These are phyloP conservation scores for Ceratocystis diversiconidia DNA, from an alignment of 2,329 filamentous ascomycete genomes.

Conservation along the genomic window DNA sequence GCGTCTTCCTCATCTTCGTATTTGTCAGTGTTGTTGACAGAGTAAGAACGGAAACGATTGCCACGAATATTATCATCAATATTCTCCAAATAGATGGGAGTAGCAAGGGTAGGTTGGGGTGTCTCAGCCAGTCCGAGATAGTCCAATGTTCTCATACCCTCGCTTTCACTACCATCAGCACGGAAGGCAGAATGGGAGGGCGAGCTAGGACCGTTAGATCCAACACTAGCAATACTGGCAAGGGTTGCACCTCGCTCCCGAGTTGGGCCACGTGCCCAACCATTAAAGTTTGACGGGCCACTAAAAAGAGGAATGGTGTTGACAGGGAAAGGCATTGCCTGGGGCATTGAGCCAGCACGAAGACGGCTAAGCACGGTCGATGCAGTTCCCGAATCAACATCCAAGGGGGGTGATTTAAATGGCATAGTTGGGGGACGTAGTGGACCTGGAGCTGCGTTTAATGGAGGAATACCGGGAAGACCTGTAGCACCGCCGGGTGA, in stretches of 20 bases:
- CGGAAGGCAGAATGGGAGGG: slow-evolving; percentile 80
- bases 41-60: slow-evolving; percentile 90
- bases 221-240: slow-evolving; percentile 67
- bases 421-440: slow-evolving; percentile 30
- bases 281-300: slow-evolving; percentile 79
- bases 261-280: slow-evolving; percentile 50
- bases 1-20: slow-evolving; percentile 83
- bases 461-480: slow-evolving; percentile 27
- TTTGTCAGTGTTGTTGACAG: slow-evolving; percentile 95
- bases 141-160: slow-evolving; percentile 81
- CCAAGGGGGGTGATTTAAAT: slow-evolving; percentile 56
- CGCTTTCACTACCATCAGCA: slow-evolving; percentile 60
- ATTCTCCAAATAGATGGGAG: slow-evolving; percentile 56
- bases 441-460: slow-evolving; percentile 11
- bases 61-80: slow-evolving; percentile 62
- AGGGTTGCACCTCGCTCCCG: slow-evolving; percentile 78
- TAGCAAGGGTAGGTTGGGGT: slow-evolving; percentile 66
- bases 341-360: slow-evolving; percentile 86
- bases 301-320: slow-evolving; percentile 51
- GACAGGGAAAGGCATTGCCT: slow-evolving; percentile 52
- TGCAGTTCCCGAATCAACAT: slow-evolving; percentile 43
- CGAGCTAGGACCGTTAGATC: slow-evolving; percentile 79
- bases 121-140: slow-evolving; percentile 92
- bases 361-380: slow-evolving; percentile 58
- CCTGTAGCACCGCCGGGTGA: slow-evolving; percentile 57